These are phyloP conservation scores for Xylariomycetidae sp. DNA, from an alignment of 2,329 filamentous ascomycete genomes.

Conservation along the genomic window DNA sequence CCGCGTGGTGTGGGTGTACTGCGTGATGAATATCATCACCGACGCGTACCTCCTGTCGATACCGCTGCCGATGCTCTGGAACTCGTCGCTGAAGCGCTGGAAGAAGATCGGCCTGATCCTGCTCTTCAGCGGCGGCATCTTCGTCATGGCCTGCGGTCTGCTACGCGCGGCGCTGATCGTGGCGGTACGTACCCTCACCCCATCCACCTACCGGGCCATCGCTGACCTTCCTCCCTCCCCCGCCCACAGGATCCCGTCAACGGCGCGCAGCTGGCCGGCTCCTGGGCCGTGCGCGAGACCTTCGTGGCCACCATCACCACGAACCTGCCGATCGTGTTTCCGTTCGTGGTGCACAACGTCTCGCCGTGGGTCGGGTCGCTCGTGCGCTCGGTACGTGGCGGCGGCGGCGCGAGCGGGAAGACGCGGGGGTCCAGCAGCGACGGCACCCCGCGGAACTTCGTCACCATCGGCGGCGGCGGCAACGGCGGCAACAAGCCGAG, in stretches of 20 bases:
- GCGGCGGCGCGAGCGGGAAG: too few species aligned
- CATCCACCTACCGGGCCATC: too few species aligned
- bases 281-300: constrained; percentile 37
- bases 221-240: not conserved
- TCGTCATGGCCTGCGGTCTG: constrained; percentile 31
- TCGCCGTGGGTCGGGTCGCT: too few species aligned
- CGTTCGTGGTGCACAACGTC: too few species aligned
- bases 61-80: constrained; percentile 45
- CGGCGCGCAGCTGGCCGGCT: constrained; percentile 33
- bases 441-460: too few species aligned
- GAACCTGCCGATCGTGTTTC: constrained; percentile 38
- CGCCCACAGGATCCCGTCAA: constrained; percentile 31
- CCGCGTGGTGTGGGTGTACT: constrained; percentile 41
- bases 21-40: constrained; percentile 45
- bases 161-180: constrained; percentile 32
- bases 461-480: too few species aligned
- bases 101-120: constrained; percentile 31
- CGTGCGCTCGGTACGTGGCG: too few species aligned
- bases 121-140: constrained; percentile 32
- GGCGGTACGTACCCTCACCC: constrained; percentile 18
- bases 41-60: constrained; percentile 54
- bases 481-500: too few species aligned
- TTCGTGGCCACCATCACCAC: constrained; percentile 37
- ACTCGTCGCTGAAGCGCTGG: constrained; percentile 26
- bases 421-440: too few species aligned